These are phyloP conservation scores for Scopulariopsis brevicaulis DNA, from an alignment of 2,329 filamentous ascomycete genomes.

Conservation along the genomic window DNA sequence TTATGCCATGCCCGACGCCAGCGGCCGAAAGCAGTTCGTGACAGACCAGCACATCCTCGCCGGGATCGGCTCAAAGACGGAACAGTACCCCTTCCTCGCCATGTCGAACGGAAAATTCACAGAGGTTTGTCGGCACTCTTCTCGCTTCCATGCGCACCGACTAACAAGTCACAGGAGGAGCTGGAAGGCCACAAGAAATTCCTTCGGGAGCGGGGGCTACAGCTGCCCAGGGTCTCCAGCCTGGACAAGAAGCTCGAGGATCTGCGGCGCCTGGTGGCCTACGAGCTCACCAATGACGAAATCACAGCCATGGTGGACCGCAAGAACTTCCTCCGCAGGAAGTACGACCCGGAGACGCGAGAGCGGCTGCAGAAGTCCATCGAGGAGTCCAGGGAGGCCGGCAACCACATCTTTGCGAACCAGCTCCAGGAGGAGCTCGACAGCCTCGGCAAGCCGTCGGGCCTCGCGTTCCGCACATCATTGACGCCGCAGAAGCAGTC, in stretches of 20 bases:
- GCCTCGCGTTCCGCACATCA: constrained; percentile 58
- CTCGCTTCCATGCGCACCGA: neutral
- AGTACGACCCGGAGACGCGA: constrained; percentile 56
- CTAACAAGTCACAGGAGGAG: constrained; percentile 43
- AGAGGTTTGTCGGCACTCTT: constrained; percentile 44
- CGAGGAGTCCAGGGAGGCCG: constrained; percentile 52
- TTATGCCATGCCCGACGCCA: constrained; percentile 72
- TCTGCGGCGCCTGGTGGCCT: constrained; percentile 69
- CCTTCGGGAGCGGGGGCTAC: constrained; percentile 59
- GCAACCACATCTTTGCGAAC: constrained; percentile 45
- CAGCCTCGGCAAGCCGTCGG: constrained; percentile 51
- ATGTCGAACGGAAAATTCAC: constrained; percentile 79
- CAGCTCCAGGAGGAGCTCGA: constrained; percentile 50
- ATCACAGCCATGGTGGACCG: constrained; percentile 68
- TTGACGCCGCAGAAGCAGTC: constrained; percentile 43
- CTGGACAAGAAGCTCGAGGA: constrained; percentile 65
- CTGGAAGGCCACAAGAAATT: constrained; percentile 71
- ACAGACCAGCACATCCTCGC: constrained; percentile 79
- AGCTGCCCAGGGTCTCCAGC: constrained; percentile 60
- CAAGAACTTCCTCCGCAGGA: constrained; percentile 55
- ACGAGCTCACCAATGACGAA: constrained; percentile 73
- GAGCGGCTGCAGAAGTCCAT: constrained; percentile 54
- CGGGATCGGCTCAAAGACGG: constrained; percentile 72
- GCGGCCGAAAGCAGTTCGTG: constrained; percentile 52
- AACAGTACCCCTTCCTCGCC: constrained; percentile 80